Percentiles rank a stretch among this genome's conserved stretches.
Conservation (phyloP, 1,139 yeast genomes). For the Meyerozyma carpophila region DNA sequence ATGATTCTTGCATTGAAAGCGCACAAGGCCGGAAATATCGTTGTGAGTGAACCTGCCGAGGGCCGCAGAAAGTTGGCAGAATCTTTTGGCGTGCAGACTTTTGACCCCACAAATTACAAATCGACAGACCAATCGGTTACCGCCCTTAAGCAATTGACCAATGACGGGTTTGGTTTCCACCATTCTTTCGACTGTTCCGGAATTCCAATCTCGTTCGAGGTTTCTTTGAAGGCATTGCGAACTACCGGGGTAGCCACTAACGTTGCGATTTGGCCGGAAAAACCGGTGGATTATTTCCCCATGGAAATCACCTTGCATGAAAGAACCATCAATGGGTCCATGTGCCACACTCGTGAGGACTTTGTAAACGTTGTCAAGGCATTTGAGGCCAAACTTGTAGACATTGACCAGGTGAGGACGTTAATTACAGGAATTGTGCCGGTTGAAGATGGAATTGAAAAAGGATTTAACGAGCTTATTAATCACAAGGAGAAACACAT, state of each 20-base stretch:
- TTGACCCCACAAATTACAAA: constrained; percentile 36
- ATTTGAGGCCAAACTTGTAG: constrained; percentile 34
- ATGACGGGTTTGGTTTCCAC: constrained; percentile 50
- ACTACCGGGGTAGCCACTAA: constrained; percentile 62
- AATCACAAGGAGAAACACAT: constrained; percentile 41
- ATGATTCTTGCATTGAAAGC: constrained; percentile 54
- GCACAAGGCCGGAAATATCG: constrained; percentile 46
- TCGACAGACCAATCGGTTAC: constrained; percentile 26
- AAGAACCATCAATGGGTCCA: constrained; percentile 41
- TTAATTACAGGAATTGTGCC: constrained; percentile 40
- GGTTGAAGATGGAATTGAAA: constrained; percentile 37
- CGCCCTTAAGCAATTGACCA: constrained; percentile 31
- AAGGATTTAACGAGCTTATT: constrained; percentile 38
- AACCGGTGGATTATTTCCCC: constrained; percentile 35
- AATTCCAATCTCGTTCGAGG: constrained; percentile 46
- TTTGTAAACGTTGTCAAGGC: constrained; percentile 45
- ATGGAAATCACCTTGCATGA: constrained; percentile 43
- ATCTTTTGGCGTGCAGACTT: constrained; percentile 43
- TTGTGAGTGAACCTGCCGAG: constrained; percentile 56
- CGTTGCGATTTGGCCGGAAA: constrained; percentile 50
- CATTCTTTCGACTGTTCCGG: constrained; percentile 63
- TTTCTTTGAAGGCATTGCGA: constrained; percentile 46
- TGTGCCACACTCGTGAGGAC: constrained; percentile 42
- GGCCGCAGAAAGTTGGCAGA: constrained; percentile 50
- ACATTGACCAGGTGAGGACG: constrained; percentile 27